phyloP scores from a whole-genome alignment of 805 yeast species.

The Spathaspora arborariae region DNA sequence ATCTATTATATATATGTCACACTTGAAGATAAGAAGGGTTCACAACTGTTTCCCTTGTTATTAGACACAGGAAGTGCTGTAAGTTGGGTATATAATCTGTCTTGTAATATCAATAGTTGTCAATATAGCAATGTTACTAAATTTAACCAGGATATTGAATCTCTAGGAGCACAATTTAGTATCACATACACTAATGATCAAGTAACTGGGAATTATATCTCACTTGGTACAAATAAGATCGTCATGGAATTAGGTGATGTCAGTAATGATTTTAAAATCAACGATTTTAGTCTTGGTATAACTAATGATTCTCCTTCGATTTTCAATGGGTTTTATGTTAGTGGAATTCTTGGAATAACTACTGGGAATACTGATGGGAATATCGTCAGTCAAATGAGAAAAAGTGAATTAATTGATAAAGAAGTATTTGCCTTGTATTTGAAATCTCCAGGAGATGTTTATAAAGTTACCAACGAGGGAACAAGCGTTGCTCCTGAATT shows the following conservation, averaged over 20 bases:
- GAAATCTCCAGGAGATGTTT: constrained; percentile 12
- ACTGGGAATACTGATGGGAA: constrained; percentile 39
- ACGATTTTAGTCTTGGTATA: constrained; percentile 48
- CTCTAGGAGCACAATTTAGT: constrained; percentile 33
- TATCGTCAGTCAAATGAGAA: constrained; percentile 37
- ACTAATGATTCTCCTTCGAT: constrained; percentile 51
- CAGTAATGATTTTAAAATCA: constrained; percentile 23
- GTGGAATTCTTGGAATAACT: constrained; percentile 62
- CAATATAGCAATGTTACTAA: constrained; percentile 18
- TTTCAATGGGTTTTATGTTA: constrained; percentile 48
- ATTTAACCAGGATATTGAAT: constrained; percentile 17
- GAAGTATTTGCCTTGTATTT: constrained; percentile 35
- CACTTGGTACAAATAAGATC: constrained; percentile 26
- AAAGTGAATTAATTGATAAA: constrained; percentile 28
- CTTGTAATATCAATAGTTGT: constrained; percentile 47
- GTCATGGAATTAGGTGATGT: constrained; percentile 25
- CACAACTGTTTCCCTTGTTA: constrained; percentile 46
- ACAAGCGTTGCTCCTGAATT: constrained; percentile 5
- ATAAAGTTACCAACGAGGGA: background rate
- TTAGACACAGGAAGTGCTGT: constrained; percentile 67
- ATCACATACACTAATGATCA: constrained; percentile 52
- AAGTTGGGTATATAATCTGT: constrained; percentile 56
- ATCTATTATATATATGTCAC: constrained; percentile 16
- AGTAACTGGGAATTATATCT: constrained; percentile 47
- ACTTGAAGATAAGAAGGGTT: constrained; percentile 11